Base-by-base conservation (phyloP, 2,329 filamentous ascomycete species). In the Calycina marina region DNA sequence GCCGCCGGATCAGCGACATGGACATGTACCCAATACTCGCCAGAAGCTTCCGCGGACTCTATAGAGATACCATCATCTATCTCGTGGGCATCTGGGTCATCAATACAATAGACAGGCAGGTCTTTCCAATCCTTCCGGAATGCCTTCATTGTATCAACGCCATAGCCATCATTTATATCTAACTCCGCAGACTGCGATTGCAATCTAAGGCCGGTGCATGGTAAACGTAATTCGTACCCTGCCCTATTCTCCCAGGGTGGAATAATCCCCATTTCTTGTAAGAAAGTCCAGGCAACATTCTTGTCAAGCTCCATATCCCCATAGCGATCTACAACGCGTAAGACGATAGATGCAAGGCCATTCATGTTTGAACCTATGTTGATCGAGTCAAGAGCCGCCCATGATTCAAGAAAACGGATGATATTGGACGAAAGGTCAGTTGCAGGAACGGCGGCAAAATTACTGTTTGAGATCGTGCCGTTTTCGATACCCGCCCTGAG, bases 61-160 rank as follows among this genome's bases (percentile, higher is more conserved):
- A 90, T 48, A 1, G 81, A 88, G 6, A 92, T 56, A 1, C 76
- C 82, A 49, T 92, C 82, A 43, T 92, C 82, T 36, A 90, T 78
- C 44, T 88, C 73, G 16, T 66, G 59, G 0, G 83, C 78, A 20
- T 56, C 57, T 13, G 63, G 61, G 16, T 68, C 64, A 47, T 92
- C 82, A 38, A 92, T 80, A 42, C 78, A 84, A 49, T 75, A 86
- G 2, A 80, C 67, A 0, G 64, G 67, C 14, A 70, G 48, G n/a
- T 62, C 46, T 0, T 57, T 58, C 67, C 72, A 79, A 32, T 73
- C 65, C 37, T 62, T 65, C 28, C 81, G 70, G 15, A 68, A 48
- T 8, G 58, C 56, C 3, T 49, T 46, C 60, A 72, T 60, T n/a
- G 51, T 53, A 39, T 74, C 69, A 14, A 15, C 13, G 6, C 12